These are phyloP conservation scores for Fusarium oligoseptatum DNA, from an alignment of 2,329 filamentous ascomycete species.

Conservation along the genomic window DNA sequence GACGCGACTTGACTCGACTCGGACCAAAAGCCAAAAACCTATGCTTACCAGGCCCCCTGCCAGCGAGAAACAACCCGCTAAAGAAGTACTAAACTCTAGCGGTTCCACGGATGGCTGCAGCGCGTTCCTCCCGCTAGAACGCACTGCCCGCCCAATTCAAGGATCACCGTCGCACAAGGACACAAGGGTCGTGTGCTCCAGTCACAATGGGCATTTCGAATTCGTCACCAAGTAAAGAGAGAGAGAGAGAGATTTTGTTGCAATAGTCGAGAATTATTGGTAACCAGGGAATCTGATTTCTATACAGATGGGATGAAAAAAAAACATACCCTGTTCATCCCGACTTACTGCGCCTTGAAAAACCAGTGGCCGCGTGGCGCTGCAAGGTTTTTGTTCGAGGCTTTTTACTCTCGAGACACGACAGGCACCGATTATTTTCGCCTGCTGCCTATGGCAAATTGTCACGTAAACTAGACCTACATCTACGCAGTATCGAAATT, in stretches of 20 bases:
- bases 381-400: conserved; percentile 43
- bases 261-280: background rate
- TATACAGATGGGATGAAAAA: background rate
- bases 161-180: conserved; percentile 13
- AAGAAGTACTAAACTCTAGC: conserved; percentile 38
- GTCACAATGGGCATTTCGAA: conserved; percentile 1
- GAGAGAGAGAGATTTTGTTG: background rate
- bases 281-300: no score
- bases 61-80: conserved; percentile 26
- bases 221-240: background rate
- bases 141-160: background rate
- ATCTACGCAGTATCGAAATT: background rate
- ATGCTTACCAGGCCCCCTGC: background rate
- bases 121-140: conserved; percentile 25
- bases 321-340: background rate
- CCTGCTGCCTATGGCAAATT: background rate
- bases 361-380: conserved; percentile 40
- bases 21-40: conserved; percentile 14
- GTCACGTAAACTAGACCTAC: background rate
- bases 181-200: conserved; percentile 15
- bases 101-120: conserved; percentile 24
- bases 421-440: background rate
- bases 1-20: conserved; percentile 34
- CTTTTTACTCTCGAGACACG: conserved; percentile 26
- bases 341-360: conserved; percentile 23